phyloP scores from a whole-genome alignment of 345 rosid species.

The Aurinia saxatilis region DNA sequence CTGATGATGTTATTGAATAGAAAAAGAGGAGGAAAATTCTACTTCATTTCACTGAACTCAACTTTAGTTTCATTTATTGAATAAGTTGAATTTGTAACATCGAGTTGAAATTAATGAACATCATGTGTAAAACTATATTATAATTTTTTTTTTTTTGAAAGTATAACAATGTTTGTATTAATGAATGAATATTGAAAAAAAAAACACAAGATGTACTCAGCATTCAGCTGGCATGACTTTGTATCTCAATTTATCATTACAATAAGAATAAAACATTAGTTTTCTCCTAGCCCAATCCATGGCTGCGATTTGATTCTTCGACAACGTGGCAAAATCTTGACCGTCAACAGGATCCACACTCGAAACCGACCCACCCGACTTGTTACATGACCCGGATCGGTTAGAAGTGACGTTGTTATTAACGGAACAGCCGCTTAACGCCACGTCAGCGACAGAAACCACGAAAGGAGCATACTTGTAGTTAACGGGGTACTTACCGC shows the following conservation, averaged over 20 bases:
- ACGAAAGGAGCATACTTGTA: constrained; percentile 73
- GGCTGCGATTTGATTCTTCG: constrained; percentile 56
- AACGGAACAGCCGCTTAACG: constrained; percentile 49
- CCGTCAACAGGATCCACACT: constrained; percentile 72
- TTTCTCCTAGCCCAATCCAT: constrained; percentile 88
- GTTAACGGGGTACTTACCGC: constrained; percentile 88
- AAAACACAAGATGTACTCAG: constrained; percentile 23
- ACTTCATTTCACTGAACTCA: neutral
- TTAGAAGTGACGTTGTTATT: constrained; percentile 24
- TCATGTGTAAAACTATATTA: no score
- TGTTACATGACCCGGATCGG: constrained; percentile 33
- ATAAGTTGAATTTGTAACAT: neutral
- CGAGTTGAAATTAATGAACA: no score
- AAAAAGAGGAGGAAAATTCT: neutral
- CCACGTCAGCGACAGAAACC: constrained; percentile 48
- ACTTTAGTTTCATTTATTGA: neutral
- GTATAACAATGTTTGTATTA: neutral
- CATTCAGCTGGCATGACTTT: constrained; percentile 78
- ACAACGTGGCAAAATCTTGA: constrained; percentile 45
- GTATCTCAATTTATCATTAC: constrained; percentile 56
- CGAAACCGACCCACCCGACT: constrained; percentile 37
- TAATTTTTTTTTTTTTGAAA: no score
- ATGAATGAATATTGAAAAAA: neutral
- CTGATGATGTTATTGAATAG: neutral
- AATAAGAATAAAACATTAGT: constrained; percentile 85